Percentiles rank a stretch among this genome's conserved stretches.
phyloP scores from a whole-genome alignment of 108 stramenopile genomes.

The Cyclotella distinguenda region DNA sequence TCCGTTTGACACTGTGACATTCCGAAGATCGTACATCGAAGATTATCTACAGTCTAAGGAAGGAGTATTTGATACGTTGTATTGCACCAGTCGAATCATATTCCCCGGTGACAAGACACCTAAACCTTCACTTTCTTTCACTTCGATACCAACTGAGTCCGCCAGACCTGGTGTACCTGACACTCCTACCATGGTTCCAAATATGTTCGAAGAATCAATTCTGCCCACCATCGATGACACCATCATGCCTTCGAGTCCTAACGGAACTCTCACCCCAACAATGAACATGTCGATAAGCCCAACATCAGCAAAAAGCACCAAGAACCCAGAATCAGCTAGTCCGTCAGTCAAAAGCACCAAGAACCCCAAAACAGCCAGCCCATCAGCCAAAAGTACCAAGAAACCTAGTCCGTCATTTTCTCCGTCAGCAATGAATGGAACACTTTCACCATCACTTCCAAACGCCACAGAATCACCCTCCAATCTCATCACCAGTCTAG shows the following conservation, averaged over 20 bases:
- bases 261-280: not conserved
- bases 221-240: not conserved
- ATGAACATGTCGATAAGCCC: not conserved
- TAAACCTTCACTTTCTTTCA: not conserved
- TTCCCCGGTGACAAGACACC: conserved; percentile 9
- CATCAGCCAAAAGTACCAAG: not conserved
- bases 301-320: not conserved
- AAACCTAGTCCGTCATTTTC: not conserved
- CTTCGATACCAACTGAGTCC: not conserved
- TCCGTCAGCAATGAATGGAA: not conserved
- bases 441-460: not conserved
- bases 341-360: not conserved
- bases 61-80: conserved; percentile 15
- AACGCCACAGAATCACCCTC: no score
- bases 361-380: not conserved
- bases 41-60: conserved; percentile 11
- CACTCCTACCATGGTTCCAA: no score
- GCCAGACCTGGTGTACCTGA: not conserved
- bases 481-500: no score
- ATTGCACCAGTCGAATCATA: conserved; percentile 21
- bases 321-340: not conserved
- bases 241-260: not conserved
- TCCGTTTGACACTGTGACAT: conserved; percentile 29
- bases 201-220: no score
- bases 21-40: conserved; percentile 20